Base-by-base conservation (phyloP, 805 yeast genomes). In the Candida odintsovae region DNA sequence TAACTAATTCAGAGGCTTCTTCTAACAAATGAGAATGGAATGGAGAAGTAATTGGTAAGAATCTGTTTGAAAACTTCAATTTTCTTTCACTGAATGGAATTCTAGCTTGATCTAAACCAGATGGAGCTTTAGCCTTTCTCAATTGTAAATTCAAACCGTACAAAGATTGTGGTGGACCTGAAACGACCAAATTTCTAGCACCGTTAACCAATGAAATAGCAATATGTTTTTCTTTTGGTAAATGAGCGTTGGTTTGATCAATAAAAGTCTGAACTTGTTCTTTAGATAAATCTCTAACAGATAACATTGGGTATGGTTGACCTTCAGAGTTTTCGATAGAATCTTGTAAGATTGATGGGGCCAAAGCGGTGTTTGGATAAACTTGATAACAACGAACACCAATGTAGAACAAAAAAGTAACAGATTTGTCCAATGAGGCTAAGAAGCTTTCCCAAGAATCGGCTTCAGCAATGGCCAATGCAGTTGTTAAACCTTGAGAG, bases 161-260 rank as follows among this genome's bases (percentile, higher is more conserved):
- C 51, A 94, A 75, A 3, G 98, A 90, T 76, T 90, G 96, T 47
- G 99, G 98, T 42, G 98, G 99, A 67, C 99, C 99, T 20, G 95
- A 80, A 41, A 92, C 90, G 47, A 94, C 99, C 71, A 90, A 77
- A 69, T 90, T 88, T 72, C 96, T 81, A 41, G 96, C 96, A 67
- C 99, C 99, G 65, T 94, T 94, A 58, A 90, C 77, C 65, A 94
- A 79, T 38, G 98, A 90, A 54, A 94, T 83, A 50, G 83, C 87
- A 61, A 94, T 84, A 63, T 89, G 96, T 70, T 88, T 89, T 59
- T 88, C 96, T 44, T 74, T 71, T 57, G 99, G 97, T 71, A 94
- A 78, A 71, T 90, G 98, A 63, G 85, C 80, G 72, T 94, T 94
- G 50, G 99, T 94, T 67, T 80, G 80, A 51, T 83, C 85, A 55